Evolutionary conservation across 2,329 filamentous ascomycete genomes (phyloP).

Genomic region (Alternaria angustiovoidea): DNA sequence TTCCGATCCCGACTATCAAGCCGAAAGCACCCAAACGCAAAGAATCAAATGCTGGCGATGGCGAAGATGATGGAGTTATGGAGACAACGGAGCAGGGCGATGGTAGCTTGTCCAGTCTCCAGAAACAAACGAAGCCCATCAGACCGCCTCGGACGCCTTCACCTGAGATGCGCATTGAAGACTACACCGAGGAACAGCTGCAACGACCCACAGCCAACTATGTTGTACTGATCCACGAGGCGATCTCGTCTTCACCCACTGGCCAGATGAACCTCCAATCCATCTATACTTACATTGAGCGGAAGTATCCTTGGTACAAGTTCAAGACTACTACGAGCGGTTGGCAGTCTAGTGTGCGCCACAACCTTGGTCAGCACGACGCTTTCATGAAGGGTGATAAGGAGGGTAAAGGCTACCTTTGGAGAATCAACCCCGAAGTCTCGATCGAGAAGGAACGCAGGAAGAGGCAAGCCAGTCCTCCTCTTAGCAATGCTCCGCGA

Average conservation of each 20-base stretch:
- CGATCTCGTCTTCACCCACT: slow-evolving; percentile 63
- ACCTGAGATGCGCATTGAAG: slow-evolving; percentile 68
- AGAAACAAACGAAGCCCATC: slow-evolving; percentile 57
- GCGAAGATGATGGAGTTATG: slow-evolving; percentile 44
- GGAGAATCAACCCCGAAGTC: slow-evolving; percentile 66
- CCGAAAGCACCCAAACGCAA: slow-evolving; percentile 48
- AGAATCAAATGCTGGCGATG: slow-evolving; percentile 49
- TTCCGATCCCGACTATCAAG: slow-evolving; percentile 45
- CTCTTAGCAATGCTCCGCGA: slow-evolving; percentile 43
- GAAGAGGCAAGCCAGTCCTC: slow-evolving; percentile 60
- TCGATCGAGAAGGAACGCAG: slow-evolving; percentile 66
- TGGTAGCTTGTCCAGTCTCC: slow-evolving; percentile 49
- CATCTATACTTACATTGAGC: slow-evolving; percentile 70
- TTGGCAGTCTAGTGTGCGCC: slow-evolving; percentile 72
- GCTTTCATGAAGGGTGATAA: slow-evolving; percentile 68
- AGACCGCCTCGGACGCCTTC: slow-evolving; percentile 64
- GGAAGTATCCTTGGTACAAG: slow-evolving; percentile 71
- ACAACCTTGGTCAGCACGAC: slow-evolving; percentile 68
- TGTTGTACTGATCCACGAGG: slow-evolving; percentile 70
- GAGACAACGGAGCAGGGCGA: slow-evolving; percentile 51
- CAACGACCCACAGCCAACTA: slow-evolving; percentile 72
- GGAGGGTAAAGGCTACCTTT: slow-evolving; percentile 69
- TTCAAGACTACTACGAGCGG: slow-evolving; percentile 66
- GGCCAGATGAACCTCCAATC: slow-evolving; percentile 70
- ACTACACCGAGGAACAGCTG: slow-evolving; percentile 77